Conservation (phyloP, 176 grass and related monocot species). For the Carex parvula region DNA sequence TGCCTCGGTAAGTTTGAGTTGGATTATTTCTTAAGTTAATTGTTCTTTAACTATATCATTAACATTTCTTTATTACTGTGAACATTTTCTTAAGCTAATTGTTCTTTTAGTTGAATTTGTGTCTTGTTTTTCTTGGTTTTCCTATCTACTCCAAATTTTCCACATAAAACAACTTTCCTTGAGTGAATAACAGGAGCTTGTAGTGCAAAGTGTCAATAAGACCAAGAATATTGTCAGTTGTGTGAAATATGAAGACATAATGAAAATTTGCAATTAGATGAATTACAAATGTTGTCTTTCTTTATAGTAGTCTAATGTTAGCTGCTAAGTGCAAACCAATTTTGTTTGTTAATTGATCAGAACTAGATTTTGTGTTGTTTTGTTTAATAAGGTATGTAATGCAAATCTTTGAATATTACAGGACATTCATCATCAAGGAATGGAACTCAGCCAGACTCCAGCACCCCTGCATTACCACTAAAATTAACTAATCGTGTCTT, state of each 20-base stretch:
- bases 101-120: background rate
- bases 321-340: background rate
- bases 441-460: constrained; percentile 67
- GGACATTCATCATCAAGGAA: constrained; percentile 83
- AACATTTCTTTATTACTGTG: background rate
- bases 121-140: background rate
- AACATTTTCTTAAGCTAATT: background rate
- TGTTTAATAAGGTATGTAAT: background rate
- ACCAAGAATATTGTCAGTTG: background rate
- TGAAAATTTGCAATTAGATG: background rate
- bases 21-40: background rate
- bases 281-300: background rate
- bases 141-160: background rate
- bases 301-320: background rate
- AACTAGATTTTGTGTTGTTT: background rate
- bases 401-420: constrained; percentile 26
- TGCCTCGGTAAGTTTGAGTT: constrained; percentile 46
- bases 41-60: background rate
- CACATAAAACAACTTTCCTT: too few relatives aligned
- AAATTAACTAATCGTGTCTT: constrained; percentile 26
- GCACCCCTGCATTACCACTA: constrained; percentile 72
- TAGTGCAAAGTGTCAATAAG: background rate
- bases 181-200: background rate
- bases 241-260: background rate
- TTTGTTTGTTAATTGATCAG: background rate